phyloP scores from a whole-genome alignment of 192 early-diverging fungal genomes.

The Gaertneriomyces sp. region DNA sequence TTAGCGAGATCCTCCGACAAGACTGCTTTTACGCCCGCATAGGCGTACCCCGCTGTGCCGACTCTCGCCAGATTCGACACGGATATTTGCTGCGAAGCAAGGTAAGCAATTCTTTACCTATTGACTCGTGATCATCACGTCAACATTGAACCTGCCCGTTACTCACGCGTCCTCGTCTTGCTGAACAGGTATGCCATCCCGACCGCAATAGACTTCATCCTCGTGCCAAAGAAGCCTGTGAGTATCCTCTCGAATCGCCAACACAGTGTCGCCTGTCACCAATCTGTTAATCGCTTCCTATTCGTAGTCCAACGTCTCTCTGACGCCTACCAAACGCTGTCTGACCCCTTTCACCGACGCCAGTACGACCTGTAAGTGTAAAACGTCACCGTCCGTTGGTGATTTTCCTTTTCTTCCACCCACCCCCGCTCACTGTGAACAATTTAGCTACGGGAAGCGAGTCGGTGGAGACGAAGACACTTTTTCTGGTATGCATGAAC shows the following conservation, averaged over 20 bases:
- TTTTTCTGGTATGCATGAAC: conserved; percentile 8
- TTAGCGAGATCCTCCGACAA: conserved; percentile 13
- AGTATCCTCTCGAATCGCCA: conserved; percentile 5
- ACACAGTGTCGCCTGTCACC: background rate
- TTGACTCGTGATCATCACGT: background rate
- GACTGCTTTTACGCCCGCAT: conserved; percentile 25
- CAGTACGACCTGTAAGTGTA: conserved; percentile 28
- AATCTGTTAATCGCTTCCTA: conserved; percentile 3
- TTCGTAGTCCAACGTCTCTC: conserved; percentile 5
- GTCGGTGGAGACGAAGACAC: conserved; percentile 24
- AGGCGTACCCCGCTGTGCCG: conserved; percentile 12
- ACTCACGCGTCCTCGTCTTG: background rate
- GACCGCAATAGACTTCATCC: conserved; percentile 24
- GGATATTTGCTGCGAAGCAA: conserved; percentile 29
- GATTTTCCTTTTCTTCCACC: background rate
- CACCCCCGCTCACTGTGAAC: background rate
- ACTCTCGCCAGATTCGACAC: conserved; percentile 11
- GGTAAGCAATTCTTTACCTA: conserved; percentile 10
- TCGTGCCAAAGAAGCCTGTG: conserved; percentile 37
- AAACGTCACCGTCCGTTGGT: background rate
- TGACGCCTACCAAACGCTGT: conserved; percentile 27
- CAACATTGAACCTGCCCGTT: background rate
- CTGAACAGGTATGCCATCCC: conserved; percentile 31
- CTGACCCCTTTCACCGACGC: conserved; percentile 21
- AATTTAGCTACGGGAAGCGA: conserved; percentile 17